These are phyloP conservation scores for Talaromyces rugulosus DNA, from an alignment of 2,329 filamentous ascomycete genomes.

Conservation along the genomic window DNA sequence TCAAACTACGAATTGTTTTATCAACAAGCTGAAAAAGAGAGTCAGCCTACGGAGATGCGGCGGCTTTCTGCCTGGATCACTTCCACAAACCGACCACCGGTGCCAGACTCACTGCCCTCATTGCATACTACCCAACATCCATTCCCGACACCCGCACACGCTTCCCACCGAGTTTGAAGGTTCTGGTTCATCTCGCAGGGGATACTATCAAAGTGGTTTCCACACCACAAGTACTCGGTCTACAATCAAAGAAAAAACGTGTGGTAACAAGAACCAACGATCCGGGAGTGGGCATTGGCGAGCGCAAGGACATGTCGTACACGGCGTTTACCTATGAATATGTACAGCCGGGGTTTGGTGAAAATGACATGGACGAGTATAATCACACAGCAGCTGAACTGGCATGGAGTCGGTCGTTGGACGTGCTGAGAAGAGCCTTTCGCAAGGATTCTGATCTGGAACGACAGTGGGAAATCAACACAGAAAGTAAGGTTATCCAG, in stretches of 20 bases:
- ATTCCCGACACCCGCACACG: slow-evolving; percentile 48
- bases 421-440: slow-evolving; percentile 58
- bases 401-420: slow-evolving; percentile 65
- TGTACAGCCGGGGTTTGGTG: slow-evolving; percentile 63
- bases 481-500: slow-evolving; percentile 24
- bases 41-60: slow-evolving; percentile 59
- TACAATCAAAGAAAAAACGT: slow-evolving; percentile 46
- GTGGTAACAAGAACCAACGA: slow-evolving; percentile 48
- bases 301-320: slow-evolving; percentile 30
- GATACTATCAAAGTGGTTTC: slow-evolving; percentile 46
- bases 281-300: slow-evolving; percentile 50
- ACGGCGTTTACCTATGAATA: slow-evolving; percentile 51
- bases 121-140: slow-evolving; percentile 60
- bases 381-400: slow-evolving; percentile 61
- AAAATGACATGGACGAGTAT: slow-evolving; percentile 65
- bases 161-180: slow-evolving; percentile 36
- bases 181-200: slow-evolving; percentile 57
- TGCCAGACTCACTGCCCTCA: slow-evolving; percentile 50
- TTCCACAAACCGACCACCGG: slow-evolving; percentile 55
- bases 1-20: not conserved
- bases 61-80: slow-evolving; percentile 55
- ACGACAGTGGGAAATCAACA: slow-evolving; percentile 31
- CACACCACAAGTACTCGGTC: slow-evolving; percentile 48
- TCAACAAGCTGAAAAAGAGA: not conserved
- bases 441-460: slow-evolving; percentile 34